These are phyloP conservation scores for Podaxis carcinomalis DNA, from an alignment of 768 basidiomycete genomes.

Conservation along the genomic window DNA sequence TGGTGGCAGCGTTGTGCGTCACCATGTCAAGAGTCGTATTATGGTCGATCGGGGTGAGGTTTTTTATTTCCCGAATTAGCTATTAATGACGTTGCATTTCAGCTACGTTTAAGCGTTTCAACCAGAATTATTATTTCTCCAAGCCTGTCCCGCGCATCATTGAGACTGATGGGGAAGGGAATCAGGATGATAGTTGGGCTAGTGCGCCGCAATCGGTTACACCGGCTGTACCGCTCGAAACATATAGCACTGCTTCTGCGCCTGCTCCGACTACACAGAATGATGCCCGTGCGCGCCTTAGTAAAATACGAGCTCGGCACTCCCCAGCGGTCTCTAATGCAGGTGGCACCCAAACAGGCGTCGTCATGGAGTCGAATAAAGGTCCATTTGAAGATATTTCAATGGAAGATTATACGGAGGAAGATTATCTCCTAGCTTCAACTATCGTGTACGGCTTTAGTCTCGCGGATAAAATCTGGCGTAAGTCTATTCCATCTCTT, in stretches of 20 bases:
- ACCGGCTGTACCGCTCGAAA: conserved; percentile 10
- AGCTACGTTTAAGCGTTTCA: conserved; percentile 49
- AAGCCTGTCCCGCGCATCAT: conserved; percentile 25
- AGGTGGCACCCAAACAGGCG: neutral
- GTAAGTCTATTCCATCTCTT: conserved; percentile 29
- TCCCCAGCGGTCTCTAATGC: neutral
- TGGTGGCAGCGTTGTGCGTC: conserved; percentile 35
- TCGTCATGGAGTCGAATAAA: conserved; percentile 14
- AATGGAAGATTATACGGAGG: conserved; percentile 39
- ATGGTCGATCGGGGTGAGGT: conserved; percentile 55
- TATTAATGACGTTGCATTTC: neutral
- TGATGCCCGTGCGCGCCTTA: no score
- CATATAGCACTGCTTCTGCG: conserved; percentile 19
- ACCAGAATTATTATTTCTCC: conserved; percentile 47
- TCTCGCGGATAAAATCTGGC: conserved; percentile 53
- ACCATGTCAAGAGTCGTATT: conserved; percentile 51
- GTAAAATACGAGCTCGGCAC: neutral
- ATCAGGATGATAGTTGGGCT: neutral
- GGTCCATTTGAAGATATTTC: conserved; percentile 19
- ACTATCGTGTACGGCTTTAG: conserved; percentile 62
- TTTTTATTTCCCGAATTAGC: neutral
- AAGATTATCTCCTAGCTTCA: conserved; percentile 51
- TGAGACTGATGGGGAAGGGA: neutral
- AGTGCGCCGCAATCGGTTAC: neutral
- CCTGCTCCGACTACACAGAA: neutral